A percentile compares a stretch with the other conserved stretches of the same genome.
These are phyloP conservation scores for Moringa oleifera DNA, from an alignment of 345 rosid genomes.

Conservation along the genomic window DNA sequence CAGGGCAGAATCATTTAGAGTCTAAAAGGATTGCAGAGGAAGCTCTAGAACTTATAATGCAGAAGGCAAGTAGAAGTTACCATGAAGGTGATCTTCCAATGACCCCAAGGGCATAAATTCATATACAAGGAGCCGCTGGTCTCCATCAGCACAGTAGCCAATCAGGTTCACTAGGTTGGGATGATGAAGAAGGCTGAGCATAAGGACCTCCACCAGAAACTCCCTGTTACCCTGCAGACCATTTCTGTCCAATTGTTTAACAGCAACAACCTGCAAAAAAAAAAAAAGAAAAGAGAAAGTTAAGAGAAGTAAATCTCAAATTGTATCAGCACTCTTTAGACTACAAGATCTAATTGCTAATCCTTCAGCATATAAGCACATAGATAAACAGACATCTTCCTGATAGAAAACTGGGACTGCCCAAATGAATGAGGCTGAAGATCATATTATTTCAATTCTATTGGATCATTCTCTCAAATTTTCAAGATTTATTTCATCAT, in stretches of 20 bases:
- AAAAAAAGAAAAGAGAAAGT: not conserved
- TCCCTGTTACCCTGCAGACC: slow-evolving; percentile 99
- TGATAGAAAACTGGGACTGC: no score
- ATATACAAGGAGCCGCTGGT: slow-evolving; percentile 95
- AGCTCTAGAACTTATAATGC: no score
- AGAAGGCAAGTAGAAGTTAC: slow-evolving; percentile 36
- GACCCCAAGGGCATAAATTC: slow-evolving; percentile 98
- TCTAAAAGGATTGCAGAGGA: not conserved
- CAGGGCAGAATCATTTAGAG: not conserved
- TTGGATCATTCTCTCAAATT: no score
- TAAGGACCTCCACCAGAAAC: slow-evolving; percentile 96
- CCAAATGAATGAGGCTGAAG: no score
- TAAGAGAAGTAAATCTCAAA: not conserved
- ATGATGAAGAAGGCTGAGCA: slow-evolving; percentile 99
- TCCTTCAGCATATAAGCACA: not conserved
- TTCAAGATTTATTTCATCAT: no score
- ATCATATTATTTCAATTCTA: no score
- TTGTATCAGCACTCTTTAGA: not conserved
- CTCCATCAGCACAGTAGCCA: slow-evolving; percentile 99
- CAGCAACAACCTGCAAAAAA: slow-evolving; percentile 76
- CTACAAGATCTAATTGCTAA: not conserved
- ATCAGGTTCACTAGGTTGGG: slow-evolving; percentile 89
- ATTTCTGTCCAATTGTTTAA: slow-evolving; percentile 91
- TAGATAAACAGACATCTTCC: no score
- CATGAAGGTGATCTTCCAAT: slow-evolving; percentile 96